Conservation (phyloP, 2,329 filamentous ascomycete species). For the Didymella pomorum region DNA sequence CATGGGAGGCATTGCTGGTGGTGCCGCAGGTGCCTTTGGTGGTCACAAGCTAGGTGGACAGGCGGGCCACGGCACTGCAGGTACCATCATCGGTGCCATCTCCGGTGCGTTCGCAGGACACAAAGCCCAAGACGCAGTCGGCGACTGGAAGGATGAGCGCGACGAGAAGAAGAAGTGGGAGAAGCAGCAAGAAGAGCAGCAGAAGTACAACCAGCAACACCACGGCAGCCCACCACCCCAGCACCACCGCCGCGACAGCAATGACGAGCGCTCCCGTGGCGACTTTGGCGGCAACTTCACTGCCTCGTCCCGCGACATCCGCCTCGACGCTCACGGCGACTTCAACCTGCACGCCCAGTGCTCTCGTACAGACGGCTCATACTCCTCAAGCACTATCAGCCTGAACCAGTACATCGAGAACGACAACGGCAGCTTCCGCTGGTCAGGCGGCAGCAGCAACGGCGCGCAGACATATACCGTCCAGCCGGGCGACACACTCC, state of each 20-base stretch:
- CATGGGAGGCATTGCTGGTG: conserved; percentile 38
- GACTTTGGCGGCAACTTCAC: conserved; percentile 39
- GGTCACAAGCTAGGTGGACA: conserved; percentile 38
- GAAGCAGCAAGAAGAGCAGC: conserved; percentile 29
- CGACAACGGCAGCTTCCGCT: conserved; percentile 37
- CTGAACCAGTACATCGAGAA: conserved; percentile 37
- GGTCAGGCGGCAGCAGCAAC: conserved; percentile 29
- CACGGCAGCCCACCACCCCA: conserved; percentile 16
- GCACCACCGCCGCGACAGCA: conserved; percentile 12
- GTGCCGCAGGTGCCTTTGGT: conserved; percentile 39
- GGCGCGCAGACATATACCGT: conserved; percentile 32
- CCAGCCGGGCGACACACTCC: conserved; percentile 39
- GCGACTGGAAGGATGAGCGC: conserved; percentile 38
- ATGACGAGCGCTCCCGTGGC: conserved; percentile 23
- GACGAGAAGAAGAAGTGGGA: conserved; percentile 40
- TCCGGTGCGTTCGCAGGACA: conserved; percentile 37
- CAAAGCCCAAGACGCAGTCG: conserved; percentile 33
- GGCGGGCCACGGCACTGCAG: conserved; percentile 34
- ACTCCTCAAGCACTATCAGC: conserved; percentile 31
- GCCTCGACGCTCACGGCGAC: conserved; percentile 39
- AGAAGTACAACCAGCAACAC: conserved; percentile 29
- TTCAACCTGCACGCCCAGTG: conserved; percentile 40
- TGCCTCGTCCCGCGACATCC: conserved; percentile 33
- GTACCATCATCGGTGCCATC: conserved; percentile 36
- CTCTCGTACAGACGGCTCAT: conserved; percentile 34